Evolutionary conservation across 2,329 filamentous ascomycete genomes (phyloP).

Genomic region (Neonectria sp.): DNA sequence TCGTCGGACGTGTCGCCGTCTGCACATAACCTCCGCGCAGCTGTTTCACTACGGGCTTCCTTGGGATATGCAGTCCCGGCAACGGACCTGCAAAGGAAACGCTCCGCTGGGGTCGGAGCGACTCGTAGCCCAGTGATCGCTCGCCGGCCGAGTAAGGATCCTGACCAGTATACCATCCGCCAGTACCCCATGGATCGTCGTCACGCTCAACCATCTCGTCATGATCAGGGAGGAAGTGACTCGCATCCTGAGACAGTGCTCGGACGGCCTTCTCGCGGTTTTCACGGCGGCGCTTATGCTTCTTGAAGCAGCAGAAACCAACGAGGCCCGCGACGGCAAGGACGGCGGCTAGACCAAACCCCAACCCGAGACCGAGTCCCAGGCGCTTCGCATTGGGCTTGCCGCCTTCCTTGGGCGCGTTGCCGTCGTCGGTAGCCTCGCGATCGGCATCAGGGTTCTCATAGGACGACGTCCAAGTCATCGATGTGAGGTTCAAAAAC

Average conservation of each 20-base stretch:
- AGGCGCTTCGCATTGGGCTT: slow-evolving; percentile 52
- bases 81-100: slow-evolving; percentile 29
- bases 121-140: slow-evolving; percentile 66
- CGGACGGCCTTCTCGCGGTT: slow-evolving; percentile 64
- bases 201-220: slow-evolving; percentile 65
- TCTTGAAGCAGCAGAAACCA: slow-evolving; percentile 67
- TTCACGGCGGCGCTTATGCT: slow-evolving; percentile 52
- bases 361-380: slow-evolving; percentile 78
- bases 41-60: slow-evolving; percentile 53
- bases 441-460: slow-evolving; percentile 58
- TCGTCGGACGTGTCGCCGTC: slow-evolving; percentile 47
- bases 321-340: slow-evolving; percentile 59
- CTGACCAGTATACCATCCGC: slow-evolving; percentile 62
- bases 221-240: slow-evolving; percentile 59
- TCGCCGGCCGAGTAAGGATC: slow-evolving; percentile 60
- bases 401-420: slow-evolving; percentile 43
- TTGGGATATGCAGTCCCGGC: slow-evolving; percentile 48
- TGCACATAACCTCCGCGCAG: slow-evolving; percentile 52
- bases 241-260: slow-evolving; percentile 65
- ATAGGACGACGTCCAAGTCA: slow-evolving; percentile 67
- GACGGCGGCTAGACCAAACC: slow-evolving; percentile 66
- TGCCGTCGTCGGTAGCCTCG: slow-evolving; percentile 26
- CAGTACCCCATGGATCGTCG: slow-evolving; percentile 49
- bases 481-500: slow-evolving; percentile 72
- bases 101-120: slow-evolving; percentile 56